Evolutionary conservation across 2,329 filamentous ascomycete species (phyloP).

Genomic region (Xylaria sp.): DNA sequence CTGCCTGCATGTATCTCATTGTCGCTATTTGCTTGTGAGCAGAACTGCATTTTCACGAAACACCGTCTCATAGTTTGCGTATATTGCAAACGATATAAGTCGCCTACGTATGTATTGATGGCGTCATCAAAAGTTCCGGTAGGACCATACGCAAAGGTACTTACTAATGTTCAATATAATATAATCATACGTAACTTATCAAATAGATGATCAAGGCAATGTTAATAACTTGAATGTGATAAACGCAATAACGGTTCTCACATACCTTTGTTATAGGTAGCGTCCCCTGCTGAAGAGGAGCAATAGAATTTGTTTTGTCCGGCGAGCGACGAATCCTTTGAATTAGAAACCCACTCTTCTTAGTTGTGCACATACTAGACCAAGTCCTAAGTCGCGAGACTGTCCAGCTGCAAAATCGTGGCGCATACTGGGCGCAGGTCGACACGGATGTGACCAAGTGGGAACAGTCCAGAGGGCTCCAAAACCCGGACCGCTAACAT

Average conservation of each 20-base stretch:
- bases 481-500: conserved; percentile 7
- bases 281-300: background rate
- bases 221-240: background rate
- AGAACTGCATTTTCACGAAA: too few species aligned
- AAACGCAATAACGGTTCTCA: background rate
- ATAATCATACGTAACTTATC: background rate
- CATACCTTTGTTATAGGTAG: background rate
- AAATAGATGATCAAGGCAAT: background rate
- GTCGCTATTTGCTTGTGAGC: background rate
- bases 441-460: conserved; percentile 19
- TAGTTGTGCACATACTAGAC: too few species aligned
- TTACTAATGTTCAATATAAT: background rate
- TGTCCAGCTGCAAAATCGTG: conserved; percentile 28
- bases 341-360: conserved; percentile 11
- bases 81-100: background rate
- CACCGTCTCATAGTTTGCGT: conserved; percentile 9
- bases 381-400: too few species aligned
- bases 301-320: background rate
- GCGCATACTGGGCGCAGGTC: conserved; percentile 25
- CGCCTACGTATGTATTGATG: background rate
- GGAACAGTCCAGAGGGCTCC: conserved; percentile 2
- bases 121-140: conserved; percentile 7
- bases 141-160: background rate
- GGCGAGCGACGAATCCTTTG: background rate
- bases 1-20: background rate